These are phyloP conservation scores for Cyberlindnera mycetangii DNA, from an alignment of 805 yeast species.

Conservation along the genomic window DNA sequence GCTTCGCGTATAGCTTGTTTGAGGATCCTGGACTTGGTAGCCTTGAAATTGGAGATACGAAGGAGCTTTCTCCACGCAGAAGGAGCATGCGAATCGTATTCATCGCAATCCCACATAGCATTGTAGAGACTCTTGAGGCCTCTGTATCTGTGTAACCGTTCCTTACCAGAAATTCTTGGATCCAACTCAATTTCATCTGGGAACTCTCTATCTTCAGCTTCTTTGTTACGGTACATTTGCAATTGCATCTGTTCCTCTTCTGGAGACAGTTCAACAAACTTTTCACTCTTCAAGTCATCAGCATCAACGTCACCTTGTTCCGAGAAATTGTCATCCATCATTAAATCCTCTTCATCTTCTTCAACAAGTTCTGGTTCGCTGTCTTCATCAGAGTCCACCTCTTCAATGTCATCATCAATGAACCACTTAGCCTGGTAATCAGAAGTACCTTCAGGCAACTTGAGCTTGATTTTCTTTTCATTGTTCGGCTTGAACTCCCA, in stretches of 20 bases:
- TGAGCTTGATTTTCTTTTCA: conserved; percentile 39
- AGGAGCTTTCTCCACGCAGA: conserved; percentile 72
- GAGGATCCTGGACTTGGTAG: conserved; percentile 63
- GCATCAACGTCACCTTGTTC: conserved; percentile 27
- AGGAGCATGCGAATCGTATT: conserved; percentile 73
- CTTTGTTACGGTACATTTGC: conserved; percentile 61
- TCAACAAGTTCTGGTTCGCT: conserved; percentile 18
- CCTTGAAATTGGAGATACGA: conserved; percentile 72
- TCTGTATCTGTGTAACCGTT: conserved; percentile 73
- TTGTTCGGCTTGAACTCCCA: conserved; percentile 38
- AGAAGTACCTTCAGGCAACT: conserved; percentile 72
- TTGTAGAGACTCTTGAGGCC: conserved; percentile 82
- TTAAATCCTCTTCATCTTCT: conserved; percentile 22
- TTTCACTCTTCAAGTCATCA: conserved; percentile 44
- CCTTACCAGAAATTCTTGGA: conserved; percentile 73
- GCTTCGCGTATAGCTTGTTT: conserved; percentile 53
- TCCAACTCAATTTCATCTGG: conserved; percentile 92
- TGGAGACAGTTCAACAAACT: conserved; percentile 67
- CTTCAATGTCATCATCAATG: conserved; percentile 48
- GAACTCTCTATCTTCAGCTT: conserved; percentile 83
- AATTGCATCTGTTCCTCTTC: conserved; percentile 86
- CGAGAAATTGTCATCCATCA: conserved; percentile 31
- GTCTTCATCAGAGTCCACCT: conserved; percentile 28
- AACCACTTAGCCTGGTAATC: conserved; percentile 81
- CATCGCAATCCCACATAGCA: conserved; percentile 86